Base-by-base conservation (phyloP, 768 basidiomycete species). In the Tylopilus vinaceipallidus region DNA sequence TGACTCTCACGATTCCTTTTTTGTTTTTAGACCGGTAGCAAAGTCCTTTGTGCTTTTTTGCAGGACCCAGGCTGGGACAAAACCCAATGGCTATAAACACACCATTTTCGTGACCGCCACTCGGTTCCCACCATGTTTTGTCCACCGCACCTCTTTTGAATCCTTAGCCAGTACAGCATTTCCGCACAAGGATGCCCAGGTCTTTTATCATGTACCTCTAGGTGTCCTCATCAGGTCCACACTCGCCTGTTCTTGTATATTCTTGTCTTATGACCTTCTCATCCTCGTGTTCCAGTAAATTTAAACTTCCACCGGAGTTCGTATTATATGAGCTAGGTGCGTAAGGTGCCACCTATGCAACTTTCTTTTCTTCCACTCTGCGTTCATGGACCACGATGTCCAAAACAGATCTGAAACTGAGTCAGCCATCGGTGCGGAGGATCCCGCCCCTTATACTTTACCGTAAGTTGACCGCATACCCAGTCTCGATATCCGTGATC, bases 1-100 rank as follows among this genome's bases (percentile, higher is more conserved):
- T 22, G 24, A 36, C 48, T 51, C 46, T 50, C 55, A 59, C n/a
- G 13, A 42, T 13, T 45, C 4, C 35, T 3, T 26, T 39, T 9
- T 32, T 14, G 3, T 27, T 10, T 24, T 29, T 34, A 94, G 92
- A 98, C 95, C 4, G 95, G 95, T 42, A 93, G 91, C 71, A 97
- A 97, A 65, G 93, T 98, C n/a, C 75, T 98, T 4, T 91, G 91
- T 53, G 93, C 91, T 3, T 97, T 95, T 72, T 72, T 97, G 37
- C 93, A 98, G 75, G 93, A 97, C 68, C 95, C 94, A 22, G 80
- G 82, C 47, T 97, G 94, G 94, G 88, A 91, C 54, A 88, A 80
- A 68, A 56, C 77, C 3, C 88, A 90, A 66, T 91, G 88, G 88
- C 67, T 82, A 52, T 91, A 68, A 79, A 34, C 13, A 7, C 16